These are phyloP conservation scores for Penicillium sp. DNA, from an alignment of 2,329 filamentous ascomycete genomes.

Conservation along the genomic window DNA sequence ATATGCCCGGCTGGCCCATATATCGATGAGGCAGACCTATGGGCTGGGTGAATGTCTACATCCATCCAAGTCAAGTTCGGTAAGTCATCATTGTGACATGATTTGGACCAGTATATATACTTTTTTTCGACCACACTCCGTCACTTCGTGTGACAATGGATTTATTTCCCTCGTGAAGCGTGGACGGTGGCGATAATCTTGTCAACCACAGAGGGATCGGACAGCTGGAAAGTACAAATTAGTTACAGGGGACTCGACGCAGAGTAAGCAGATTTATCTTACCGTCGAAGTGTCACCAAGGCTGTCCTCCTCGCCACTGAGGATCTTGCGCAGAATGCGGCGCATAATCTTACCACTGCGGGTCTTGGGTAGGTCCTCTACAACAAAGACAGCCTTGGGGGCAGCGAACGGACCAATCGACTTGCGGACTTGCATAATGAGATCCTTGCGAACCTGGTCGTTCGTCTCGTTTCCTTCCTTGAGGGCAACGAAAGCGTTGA, in stretches of 20 bases:
- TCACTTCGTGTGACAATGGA: background rate
- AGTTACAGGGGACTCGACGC: background rate
- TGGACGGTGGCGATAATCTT: constrained; percentile 88
- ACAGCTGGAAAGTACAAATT: constrained; percentile 63
- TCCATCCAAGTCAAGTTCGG: background rate
- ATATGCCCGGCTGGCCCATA: constrained; percentile 1
- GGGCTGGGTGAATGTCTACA: background rate
- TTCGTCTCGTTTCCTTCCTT: constrained; percentile 79
- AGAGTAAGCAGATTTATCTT: constrained; percentile 46
- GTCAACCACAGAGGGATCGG: constrained; percentile 85
- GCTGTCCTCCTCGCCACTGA: constrained; percentile 96
- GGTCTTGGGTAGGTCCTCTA: constrained; percentile 95
- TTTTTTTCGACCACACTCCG: constrained; percentile 2
- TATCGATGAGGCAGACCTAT: background rate
- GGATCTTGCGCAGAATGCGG: constrained; percentile 93
- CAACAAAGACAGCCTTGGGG: constrained; percentile 88
- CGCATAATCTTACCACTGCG: constrained; percentile 99
- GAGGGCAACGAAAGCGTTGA: constrained; percentile 94
- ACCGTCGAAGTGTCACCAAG: constrained; percentile 91
- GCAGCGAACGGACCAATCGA: constrained; percentile 97
- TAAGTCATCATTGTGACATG: background rate
- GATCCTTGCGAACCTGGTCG: constrained; percentile 88
- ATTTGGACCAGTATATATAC: constrained; percentile 12
- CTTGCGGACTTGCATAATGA: constrained; percentile 93
- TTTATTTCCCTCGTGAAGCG: constrained; percentile 47